These are phyloP conservation scores for Botrytis hyacinthi DNA, from an alignment of 2,329 filamentous ascomycete species.

Conservation along the genomic window DNA sequence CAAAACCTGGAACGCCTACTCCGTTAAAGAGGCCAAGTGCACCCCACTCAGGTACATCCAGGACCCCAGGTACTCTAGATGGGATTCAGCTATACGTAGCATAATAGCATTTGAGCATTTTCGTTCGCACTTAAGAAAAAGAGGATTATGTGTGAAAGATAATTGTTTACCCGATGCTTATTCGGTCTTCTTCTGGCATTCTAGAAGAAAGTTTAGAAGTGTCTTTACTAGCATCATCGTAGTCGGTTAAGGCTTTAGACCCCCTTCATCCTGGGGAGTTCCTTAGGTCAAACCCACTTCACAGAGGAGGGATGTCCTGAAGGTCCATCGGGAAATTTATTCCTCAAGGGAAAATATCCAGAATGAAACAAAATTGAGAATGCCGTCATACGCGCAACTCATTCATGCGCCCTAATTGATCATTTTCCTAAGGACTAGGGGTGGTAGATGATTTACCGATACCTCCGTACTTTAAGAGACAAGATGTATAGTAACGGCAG, in stretches of 20 bases:
- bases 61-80: conserved; percentile 4
- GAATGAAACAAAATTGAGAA: conserved; percentile 21
- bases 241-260: neutral
- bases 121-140: neutral
- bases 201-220: conserved; percentile 9
- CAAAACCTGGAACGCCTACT: neutral
- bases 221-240: conserved; percentile 2
- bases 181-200: neutral
- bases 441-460: neutral
- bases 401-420: conserved; percentile 23
- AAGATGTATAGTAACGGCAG: conserved; percentile 8
- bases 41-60: conserved; percentile 15
- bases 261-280: conserved; percentile 13
- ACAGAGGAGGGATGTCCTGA: neutral
- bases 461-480: neutral
- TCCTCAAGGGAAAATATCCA: neutral
- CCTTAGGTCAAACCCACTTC: conserved; percentile 6
- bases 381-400: conserved; percentile 32
- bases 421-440: neutral
- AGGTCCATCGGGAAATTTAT: neutral
- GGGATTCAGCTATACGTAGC: neutral
- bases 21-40: neutral
- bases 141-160: neutral
- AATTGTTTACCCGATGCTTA: conserved; percentile 8
- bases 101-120: neutral